Base-by-base conservation (phyloP, 139 green algal genomes). In the Micractinium sp. region DNA sequence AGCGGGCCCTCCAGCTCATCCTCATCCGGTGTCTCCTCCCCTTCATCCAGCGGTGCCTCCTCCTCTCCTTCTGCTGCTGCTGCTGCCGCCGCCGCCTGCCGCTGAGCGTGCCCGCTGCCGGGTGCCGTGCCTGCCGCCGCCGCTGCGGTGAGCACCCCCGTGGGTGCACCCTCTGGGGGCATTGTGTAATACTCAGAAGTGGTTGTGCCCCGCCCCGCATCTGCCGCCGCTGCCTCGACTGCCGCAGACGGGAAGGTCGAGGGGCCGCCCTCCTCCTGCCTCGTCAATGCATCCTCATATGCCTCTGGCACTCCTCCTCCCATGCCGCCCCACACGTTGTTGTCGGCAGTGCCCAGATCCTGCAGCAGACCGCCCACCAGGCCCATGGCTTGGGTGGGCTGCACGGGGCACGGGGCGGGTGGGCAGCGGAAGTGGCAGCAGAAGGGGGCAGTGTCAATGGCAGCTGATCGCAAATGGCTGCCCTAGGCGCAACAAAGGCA, bases 331-430 rank as follows among this genome's bases (percentile, higher is more conserved):
- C 63, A 71, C 20, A 67, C 78, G 20, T n/a, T 41, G 29, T 84
- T 47, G 27, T 84, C 78, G 25, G 78, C 78, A 31, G 78, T 84
- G 78, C 78, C 78, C 47, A 84, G 78, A 29, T 84, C 78, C 12
- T 47, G 41, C 14, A 84, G 41, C 22, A 84, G 56, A 27, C 47
- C 78, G 5, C 78, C 78, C 29, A 84, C 41, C 0, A 5, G 2
- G 14, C 31, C 41, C 78, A 84, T 84, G 0, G 78, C 78, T 39
- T 84, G 78, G 0, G 78, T 84, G 41, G 56, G 15, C 78, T 84
- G 78, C 33, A 53, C 0, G 20, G 74, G 16, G 14, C 1, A 29
- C 2, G 23, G n/a, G n/a, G n/a, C n/a, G 63, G 63, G 12, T 29
- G 23, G 63, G 63, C 14, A 73, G 63, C 22, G 3, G 63, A 20